Percentiles rank a stretch among this genome's conserved stretches.
Conservation (phyloP, 805 yeast genomes). For the Monosporozyma aerobia region DNA sequence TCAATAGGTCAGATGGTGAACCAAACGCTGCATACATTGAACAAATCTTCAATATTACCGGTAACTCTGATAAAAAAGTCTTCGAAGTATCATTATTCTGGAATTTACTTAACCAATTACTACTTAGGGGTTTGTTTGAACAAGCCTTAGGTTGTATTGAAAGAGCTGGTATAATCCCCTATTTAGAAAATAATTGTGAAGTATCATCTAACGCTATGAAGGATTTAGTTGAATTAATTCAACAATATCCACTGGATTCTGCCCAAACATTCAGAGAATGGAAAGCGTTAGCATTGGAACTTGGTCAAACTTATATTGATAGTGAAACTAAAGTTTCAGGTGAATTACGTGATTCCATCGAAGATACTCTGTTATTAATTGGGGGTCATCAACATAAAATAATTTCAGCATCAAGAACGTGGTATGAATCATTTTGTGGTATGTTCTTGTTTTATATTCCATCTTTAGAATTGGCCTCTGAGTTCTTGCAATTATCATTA, state of each 20-base stretch:
- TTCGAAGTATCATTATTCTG: conserved; percentile 42
- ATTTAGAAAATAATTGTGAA: conserved; percentile 15
- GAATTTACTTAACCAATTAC: conserved; percentile 48
- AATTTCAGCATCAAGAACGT: conserved; percentile 40
- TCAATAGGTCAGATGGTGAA: conserved; percentile 58
- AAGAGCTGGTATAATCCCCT: conserved; percentile 15
- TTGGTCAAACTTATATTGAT: conserved; percentile 18
- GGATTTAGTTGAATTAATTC: conserved; percentile 29
- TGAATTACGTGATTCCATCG: conserved; percentile 25
- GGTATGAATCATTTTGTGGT: conserved; percentile 61
- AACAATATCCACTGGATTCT: conserved; percentile 30
- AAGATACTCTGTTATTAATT: conserved; percentile 27
- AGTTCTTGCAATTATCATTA: conserved; percentile 34
- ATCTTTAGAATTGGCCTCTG: conserved; percentile 33
- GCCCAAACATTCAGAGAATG: conserved; percentile 30
- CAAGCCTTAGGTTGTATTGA: conserved; percentile 38
- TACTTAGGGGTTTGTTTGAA: conserved; percentile 51
- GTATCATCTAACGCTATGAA: conserved; percentile 23
- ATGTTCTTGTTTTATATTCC: conserved; percentile 55
- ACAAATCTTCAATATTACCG: conserved; percentile 28
- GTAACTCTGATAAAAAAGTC: conserved; percentile 32
- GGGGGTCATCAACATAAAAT: conserved; percentile 39
- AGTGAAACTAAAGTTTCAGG: conserved; percentile 18
- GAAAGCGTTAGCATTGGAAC: conserved; percentile 27
- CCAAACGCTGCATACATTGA: conserved; percentile 48